A percentile compares a stretch with the other conserved stretches of the same genome.
Conservation (phyloP, 139 green algal species). For the Gonium pectorale region DNA sequence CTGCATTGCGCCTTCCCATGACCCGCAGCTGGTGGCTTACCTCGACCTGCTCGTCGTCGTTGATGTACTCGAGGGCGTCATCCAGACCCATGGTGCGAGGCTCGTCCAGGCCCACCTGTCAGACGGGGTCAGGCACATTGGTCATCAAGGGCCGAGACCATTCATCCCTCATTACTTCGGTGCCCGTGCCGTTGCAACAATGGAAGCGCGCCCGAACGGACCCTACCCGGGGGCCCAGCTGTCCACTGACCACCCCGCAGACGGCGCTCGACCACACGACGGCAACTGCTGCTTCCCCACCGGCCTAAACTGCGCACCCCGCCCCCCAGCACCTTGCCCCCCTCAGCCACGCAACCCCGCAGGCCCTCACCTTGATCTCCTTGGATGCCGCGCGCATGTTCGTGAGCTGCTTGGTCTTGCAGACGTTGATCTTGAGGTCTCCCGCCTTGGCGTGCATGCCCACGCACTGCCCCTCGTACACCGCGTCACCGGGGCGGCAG, state of each 20-base stretch:
- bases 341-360: not conserved
- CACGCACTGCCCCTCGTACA: slow-evolving; percentile 96
- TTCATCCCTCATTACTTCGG: too few species aligned
- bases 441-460: slow-evolving; percentile 94
- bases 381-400: slow-evolving; percentile 89
- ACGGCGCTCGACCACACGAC: too few species aligned
- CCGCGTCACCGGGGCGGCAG: slow-evolving; percentile 82
- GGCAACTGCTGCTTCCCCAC: too few species aligned
- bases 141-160: too few species aligned
- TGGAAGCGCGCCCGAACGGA: too few species aligned
- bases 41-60: slow-evolving; percentile 95
- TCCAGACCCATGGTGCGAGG: slow-evolving; percentile 89
- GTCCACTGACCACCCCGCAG: too few species aligned
- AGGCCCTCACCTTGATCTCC: slow-evolving; percentile 64
- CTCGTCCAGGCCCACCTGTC: slow-evolving; percentile 72
- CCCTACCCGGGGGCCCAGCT: too few species aligned
- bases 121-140: not conserved
- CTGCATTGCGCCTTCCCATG: too few species aligned
- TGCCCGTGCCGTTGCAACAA: too few species aligned
- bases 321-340: too few species aligned
- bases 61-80: slow-evolving; percentile 97
- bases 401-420: slow-evolving; percentile 96
- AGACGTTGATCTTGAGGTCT: slow-evolving; percentile 97
- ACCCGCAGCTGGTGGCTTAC: too few species aligned
- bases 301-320: too few species aligned